Evolutionary conservation across 768 basidiomycete genomes (phyloP), one percentile per base, ranked within the genome.

Genomic region (Phylloporus sp.): DNA sequence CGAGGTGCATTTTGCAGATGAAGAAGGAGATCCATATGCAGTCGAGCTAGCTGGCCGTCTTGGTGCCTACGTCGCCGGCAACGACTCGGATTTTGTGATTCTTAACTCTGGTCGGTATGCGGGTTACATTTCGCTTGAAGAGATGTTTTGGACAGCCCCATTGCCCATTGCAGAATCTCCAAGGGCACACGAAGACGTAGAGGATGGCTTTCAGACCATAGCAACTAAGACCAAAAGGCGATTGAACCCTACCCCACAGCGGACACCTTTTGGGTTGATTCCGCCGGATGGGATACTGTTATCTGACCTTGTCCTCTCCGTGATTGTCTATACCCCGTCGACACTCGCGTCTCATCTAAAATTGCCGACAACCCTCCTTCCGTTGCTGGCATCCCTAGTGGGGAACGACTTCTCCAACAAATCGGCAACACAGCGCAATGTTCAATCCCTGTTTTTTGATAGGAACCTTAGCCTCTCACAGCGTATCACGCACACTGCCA

Each of bases 31-130:
- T 65, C 86, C 88, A 3, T 90, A 81, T 59, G 83, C 86, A n/a
- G 89, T 92, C 6, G 89, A 89, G 58, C 75, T 93, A 8, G 91
- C 91, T 10, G 89, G 82, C 13, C 76, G 80, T 43, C 68, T 91
- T 11, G 76, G 78, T 9, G 91, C 80, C 29, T 92, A 85, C 57
- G 88, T 93, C 41, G 76, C 83, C 0, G 88, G 85, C 22, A 82
- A 76, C 53, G 91, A 93, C 71, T 92, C 89, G 3, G 91, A 93
- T 65, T 93, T 87, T 56, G 82, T 88, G 44, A 76, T 93, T 47
- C 70, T 91, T 47, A 88, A 88, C 59, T 73, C 82, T 12, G 86
- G 85, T 29, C 86, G 82, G 10, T 91, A 92, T 65, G 73, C 72
- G 45, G 91, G 91, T 18, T 93, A 87, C 59, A 81, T 91, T 39